Evolutionary conservation across 202 grass and related monocot species (phyloP).

Genomic region (Setaria viridis): DNA sequence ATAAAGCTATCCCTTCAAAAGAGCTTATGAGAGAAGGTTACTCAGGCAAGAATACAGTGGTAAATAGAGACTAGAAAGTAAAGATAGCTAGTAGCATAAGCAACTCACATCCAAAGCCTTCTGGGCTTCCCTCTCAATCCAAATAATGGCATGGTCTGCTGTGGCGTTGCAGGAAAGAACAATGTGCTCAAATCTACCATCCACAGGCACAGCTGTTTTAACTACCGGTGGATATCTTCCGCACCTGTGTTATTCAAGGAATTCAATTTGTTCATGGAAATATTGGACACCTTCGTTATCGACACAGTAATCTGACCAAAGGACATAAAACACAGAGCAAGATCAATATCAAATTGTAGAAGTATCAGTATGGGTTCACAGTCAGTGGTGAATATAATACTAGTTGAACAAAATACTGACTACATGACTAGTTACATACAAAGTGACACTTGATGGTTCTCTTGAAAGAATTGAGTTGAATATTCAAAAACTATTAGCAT

Average conservation of each 20-base stretch:
- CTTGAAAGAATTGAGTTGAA: not conserved
- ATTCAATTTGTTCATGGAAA: not conserved
- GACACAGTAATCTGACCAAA: not conserved
- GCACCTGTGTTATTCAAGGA: slow-evolving; percentile 60
- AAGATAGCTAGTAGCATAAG: not conserved
- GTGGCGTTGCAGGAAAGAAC: slow-evolving; percentile 97
- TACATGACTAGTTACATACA: not conserved
- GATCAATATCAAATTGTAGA: not conserved
- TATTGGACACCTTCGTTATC: not conserved
- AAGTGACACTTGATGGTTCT: not conserved
- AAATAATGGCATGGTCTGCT: slow-evolving; percentile 82
- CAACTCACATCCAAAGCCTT: slow-evolving; percentile 85
- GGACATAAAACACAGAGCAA: not conserved
- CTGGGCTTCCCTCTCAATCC: slow-evolving; percentile 82
- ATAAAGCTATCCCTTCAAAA: not conserved
- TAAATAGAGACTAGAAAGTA: not conserved
- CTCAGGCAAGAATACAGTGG: not conserved
- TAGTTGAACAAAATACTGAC: not conserved
- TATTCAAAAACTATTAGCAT: not conserved
- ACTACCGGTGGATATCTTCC: slow-evolving; percentile 88
- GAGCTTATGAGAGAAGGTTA: not conserved
- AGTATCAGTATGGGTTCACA: not conserved
- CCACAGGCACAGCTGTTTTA: slow-evolving; percentile 92
- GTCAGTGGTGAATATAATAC: not conserved
- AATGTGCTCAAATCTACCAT: slow-evolving; percentile 94